Base-by-base conservation (phyloP, 2,329 filamentous ascomycete species). In the Paecilomyces niveus region DNA sequence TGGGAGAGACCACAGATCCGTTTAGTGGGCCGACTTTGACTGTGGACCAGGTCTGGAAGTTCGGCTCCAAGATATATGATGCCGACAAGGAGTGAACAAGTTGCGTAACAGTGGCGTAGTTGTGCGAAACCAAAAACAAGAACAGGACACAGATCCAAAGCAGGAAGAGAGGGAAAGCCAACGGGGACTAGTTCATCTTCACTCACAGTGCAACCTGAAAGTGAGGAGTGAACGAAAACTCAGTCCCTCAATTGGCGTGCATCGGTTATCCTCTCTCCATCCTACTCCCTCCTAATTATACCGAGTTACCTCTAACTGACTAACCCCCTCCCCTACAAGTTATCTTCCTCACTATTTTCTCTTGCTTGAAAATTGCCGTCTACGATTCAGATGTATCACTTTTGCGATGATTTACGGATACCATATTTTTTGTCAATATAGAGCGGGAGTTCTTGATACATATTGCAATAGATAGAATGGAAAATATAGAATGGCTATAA, bases 1-100 rank as follows among this genome's bases (percentile, higher is more conserved):
- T 77, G 54, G 69, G 70, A 3, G 75, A 77, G 57, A 65, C 54
- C 29, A 58, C 65, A 2, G 69, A 72, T 61, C 59, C 67, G 10
- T 67, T 68, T 54, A 64, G 68, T 21, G 71, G 71, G 15, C 59
- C 66, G 8, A 71, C 64, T 9, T 60, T 77, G 65, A 72, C 66
- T 1, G 69, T 77, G 21, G 70, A 75, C 57, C 74, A 77, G 64
- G 75, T 77, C 39, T 77, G 75, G 75, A 77, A 77, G 62, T 68
- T 72, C 31, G 75, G 75, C 3, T 67, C 70, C 3, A 74, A 73
- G 65, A 73, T 76, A 53, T 70, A 70, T 62, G 74, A 77, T 64
- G 57, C 59, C 11, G 70, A 66, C 15, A 73, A 73, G 64, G 66
- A 58, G 22, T 61, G 52, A 57, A 18, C 15, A 29, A 29, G 26